These are phyloP conservation scores for Pilaira anomala DNA, from an alignment of 192 early-diverging fungal genomes.

Conservation along the genomic window DNA sequence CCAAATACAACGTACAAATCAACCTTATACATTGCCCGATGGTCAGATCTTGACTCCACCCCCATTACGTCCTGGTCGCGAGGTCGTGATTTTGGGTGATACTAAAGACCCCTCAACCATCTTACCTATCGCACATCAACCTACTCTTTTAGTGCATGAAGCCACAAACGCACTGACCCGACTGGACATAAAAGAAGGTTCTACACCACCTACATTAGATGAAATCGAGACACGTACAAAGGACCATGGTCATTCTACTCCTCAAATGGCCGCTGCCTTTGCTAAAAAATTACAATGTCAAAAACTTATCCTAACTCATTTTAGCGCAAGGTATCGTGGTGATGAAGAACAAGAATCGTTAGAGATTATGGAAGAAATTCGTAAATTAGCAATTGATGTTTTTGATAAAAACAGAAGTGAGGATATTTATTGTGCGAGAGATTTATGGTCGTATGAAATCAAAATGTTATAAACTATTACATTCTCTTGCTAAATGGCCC, in stretches of 20 bases:
- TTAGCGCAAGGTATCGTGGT: slow-evolving; percentile 51
- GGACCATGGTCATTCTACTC: slow-evolving; percentile 56
- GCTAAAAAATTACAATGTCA: slow-evolving; percentile 39
- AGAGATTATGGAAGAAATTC: slow-evolving; percentile 53
- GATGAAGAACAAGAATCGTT: slow-evolving; percentile 39
- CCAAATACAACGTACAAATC: slow-evolving; percentile 38
- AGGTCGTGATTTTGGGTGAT: slow-evolving; percentile 56
- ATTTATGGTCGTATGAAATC: slow-evolving; percentile 34
- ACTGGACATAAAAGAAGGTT: slow-evolving; percentile 27
- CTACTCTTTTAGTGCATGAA: slow-evolving; percentile 50
- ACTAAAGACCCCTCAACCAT: slow-evolving; percentile 44
- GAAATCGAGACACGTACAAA: slow-evolving; percentile 30
- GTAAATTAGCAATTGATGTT: slow-evolving; percentile 34
- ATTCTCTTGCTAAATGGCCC: slow-evolving; percentile 28
- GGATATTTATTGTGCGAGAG: slow-evolving; percentile 35
- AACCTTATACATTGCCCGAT: slow-evolving; percentile 44
- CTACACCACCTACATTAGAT: slow-evolving; percentile 25
- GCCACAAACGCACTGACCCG: slow-evolving; percentile 51
- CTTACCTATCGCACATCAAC: slow-evolving; percentile 1
- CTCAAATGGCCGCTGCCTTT: slow-evolving; percentile 51
- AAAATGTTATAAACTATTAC: slow-evolving; percentile 13
- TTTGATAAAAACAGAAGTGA: slow-evolving; percentile 43
- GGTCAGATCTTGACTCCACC: slow-evolving; percentile 34
- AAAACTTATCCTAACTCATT: slow-evolving; percentile 52
- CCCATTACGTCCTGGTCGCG: slow-evolving; percentile 35